Evolutionary conservation across 1,284 basidiomycete species (phyloP), one percentile per base, ranked within the genome.

Genomic region (Xerocomus subilludens): DNA sequence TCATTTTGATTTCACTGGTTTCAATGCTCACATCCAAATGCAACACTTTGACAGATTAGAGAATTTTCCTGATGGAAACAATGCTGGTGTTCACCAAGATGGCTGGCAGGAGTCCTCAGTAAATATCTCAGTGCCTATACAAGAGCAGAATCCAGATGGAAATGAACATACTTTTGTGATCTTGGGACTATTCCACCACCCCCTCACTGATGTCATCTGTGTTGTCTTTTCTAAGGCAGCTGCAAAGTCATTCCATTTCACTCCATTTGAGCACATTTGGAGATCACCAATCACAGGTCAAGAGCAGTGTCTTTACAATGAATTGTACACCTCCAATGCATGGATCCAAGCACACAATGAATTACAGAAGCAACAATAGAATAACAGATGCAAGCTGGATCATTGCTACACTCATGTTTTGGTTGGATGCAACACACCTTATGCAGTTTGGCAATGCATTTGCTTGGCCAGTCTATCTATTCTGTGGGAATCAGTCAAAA

Each of bases 381-480:
- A 78, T 2, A 74, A 80, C 14, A 76, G 67, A 4, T 78, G 76
- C 59, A 76, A 51, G 2, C 62, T 67, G 76, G 2, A 80, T 80
- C 7, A 74, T 86, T 13, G 78, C 74, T 1, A 82, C 72, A 0
- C 53, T 86, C 2, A 82, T 86, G 81, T 74, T 85, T 67, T 85
- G 79, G 79, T 87, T 86, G 0, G 85, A 87, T 67, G 75, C 81
- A 0, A 87, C 86, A 1, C 84, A 85, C 11, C 78, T 87, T 1
- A 78, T 84, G 0, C 76, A 77, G 18, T 87, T 87, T 68, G 85
- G 86, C 0, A 71, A 76, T 4, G 80, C 82, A 5, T 75, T 77
- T 7, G 71, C 85, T 0, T 87, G 86, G 86, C 87, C 86, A 0
- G 36, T 85, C 2, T 87, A 87, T 69, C 49, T 85, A 0, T 84